A percentile compares a stretch with the other conserved stretches of the same genome.
Evolutionary conservation across 1,284 basidiomycete genomes (phyloP).

Genomic region (Apiotrichum porosum): DNA sequence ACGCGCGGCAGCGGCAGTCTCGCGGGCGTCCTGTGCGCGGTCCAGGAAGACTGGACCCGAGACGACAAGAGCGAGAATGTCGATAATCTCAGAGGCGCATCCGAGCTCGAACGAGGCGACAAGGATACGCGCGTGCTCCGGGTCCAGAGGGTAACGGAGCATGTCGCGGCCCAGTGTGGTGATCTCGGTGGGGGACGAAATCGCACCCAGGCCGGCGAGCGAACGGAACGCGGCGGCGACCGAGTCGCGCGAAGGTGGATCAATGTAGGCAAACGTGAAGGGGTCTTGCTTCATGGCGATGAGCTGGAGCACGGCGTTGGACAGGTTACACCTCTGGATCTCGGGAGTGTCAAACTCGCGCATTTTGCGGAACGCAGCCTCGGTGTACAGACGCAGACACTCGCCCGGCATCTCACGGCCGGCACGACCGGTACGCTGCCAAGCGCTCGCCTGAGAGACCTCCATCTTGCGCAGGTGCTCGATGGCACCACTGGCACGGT

Average conservation of each 20-base stretch:
- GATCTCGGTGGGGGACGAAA: slow-evolving; percentile 60
- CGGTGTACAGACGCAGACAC: slow-evolving; percentile 85
- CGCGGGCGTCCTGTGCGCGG: slow-evolving; percentile 57
- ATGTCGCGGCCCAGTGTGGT: slow-evolving; percentile 70
- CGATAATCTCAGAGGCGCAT: slow-evolving; percentile 69
- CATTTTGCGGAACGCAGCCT: slow-evolving; percentile 66
- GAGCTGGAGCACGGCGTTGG: slow-evolving; percentile 74
- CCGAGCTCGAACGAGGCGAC: slow-evolving; percentile 65
- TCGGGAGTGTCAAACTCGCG: slow-evolving; percentile 70
- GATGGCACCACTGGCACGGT: slow-evolving; percentile 71
- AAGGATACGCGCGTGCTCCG: slow-evolving; percentile 69
- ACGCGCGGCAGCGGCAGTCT: slow-evolving; percentile 63
- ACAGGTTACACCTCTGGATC: slow-evolving; percentile 77
- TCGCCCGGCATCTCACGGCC: slow-evolving; percentile 82
- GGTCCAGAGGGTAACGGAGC: slow-evolving; percentile 79
- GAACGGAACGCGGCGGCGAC: slow-evolving; percentile 68
- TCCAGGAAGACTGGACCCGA: slow-evolving; percentile 62
- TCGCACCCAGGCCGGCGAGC: slow-evolving; percentile 68
- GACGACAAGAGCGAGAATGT: slow-evolving; percentile 68
- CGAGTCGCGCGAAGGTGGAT: slow-evolving; percentile 65
- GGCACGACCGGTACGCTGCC: slow-evolving; percentile 77
- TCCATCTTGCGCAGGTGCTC: slow-evolving; percentile 79
- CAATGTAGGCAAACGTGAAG: slow-evolving; percentile 75
- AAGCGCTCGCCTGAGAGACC: slow-evolving; percentile 83
- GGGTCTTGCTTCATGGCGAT: slow-evolving; percentile 76